Evolutionary conservation across 345 rosid genomes (phyloP).

Genomic region (Eucalyptus dawsonii): DNA sequence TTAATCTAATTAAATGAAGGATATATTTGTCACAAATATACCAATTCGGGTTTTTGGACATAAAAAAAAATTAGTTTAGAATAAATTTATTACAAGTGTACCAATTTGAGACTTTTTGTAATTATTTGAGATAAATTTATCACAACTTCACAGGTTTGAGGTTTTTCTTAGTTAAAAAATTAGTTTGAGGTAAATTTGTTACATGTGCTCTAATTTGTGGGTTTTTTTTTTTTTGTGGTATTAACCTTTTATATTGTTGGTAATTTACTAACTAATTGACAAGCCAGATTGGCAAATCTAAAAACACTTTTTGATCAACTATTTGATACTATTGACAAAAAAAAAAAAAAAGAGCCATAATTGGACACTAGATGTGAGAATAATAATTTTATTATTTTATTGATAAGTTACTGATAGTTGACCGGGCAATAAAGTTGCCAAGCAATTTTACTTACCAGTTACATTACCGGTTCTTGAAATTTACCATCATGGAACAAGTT

Average conservation of each 20-base stretch:
- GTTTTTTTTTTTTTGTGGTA: no score
- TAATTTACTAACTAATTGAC: not conserved
- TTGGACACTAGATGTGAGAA: not conserved
- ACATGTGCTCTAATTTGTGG: fast-evolving
- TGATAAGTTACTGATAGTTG: not conserved
- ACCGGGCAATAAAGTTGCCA: not conserved
- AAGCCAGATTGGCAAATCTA: not conserved
- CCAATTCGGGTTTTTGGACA: fast-evolving
- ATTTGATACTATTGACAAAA: not conserved
- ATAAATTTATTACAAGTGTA: no score
- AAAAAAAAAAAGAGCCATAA: no score
- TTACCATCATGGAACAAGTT: no score
- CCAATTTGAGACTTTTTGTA: fast-evolving
- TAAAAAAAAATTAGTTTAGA: no score
- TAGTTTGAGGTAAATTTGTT: fast-evolving
- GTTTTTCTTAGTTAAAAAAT: no score
- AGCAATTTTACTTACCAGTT: not conserved
- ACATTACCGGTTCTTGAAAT: not conserved
- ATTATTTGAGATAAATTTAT: no score
- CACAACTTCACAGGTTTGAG: fast-evolving
- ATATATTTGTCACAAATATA: no score
- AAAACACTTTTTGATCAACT: not conserved
- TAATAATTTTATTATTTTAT: no score
- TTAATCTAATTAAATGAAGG: fast-evolving
- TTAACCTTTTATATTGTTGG: not conserved